Percentiles rank a stretch among this genome's conserved stretches.
Evolutionary conservation across 164 flowering plant species (phyloP).

Genomic region (Annona cherimola): DNA sequence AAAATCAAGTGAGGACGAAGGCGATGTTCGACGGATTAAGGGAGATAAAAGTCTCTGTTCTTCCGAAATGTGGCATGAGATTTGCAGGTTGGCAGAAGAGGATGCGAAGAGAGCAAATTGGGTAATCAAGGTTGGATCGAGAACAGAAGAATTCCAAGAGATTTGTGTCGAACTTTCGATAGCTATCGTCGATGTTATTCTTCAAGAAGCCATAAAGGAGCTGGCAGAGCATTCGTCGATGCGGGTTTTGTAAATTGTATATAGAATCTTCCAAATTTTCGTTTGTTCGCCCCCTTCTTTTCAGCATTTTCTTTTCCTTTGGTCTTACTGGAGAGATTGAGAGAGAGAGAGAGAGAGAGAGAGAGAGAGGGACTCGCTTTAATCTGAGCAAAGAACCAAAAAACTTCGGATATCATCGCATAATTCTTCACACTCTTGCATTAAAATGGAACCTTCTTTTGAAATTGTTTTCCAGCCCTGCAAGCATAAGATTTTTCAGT

Average conservation of each 20-base stretch:
- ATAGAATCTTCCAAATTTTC: slow-evolving; percentile 1
- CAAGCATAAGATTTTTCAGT: too few relatives aligned
- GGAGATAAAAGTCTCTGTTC: slow-evolving; percentile 2
- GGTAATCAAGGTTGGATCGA: slow-evolving; percentile 20
- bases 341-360: too few relatives aligned
- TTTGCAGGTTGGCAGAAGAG: slow-evolving; percentile 33
- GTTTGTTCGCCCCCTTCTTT: too few relatives aligned
- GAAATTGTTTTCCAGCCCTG: too few relatives aligned
- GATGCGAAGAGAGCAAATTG: slow-evolving; percentile 38
- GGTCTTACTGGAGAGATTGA: too few relatives aligned
- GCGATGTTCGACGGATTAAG: slow-evolving; percentile 16
- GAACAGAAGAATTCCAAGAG: slow-evolving; percentile 33
- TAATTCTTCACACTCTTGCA: too few relatives aligned
- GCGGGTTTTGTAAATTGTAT: slow-evolving; percentile 12
- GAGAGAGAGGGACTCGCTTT: too few relatives aligned
- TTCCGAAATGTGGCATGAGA: slow-evolving; percentile 26
- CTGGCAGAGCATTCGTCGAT: slow-evolving; percentile 1
- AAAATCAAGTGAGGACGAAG: background rate
- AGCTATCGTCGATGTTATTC: slow-evolving; percentile 39
- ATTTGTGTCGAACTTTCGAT: slow-evolving; percentile 31
- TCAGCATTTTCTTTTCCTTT: too few relatives aligned
- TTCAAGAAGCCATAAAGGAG: slow-evolving; percentile 41
- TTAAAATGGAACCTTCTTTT: too few relatives aligned
- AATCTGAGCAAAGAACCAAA: too few relatives aligned
- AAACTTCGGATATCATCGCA: too few relatives aligned